Percentiles rank a stretch among this genome's conserved stretches.
Evolutionary conservation across 1,139 yeast genomes (phyloP).

Genomic region (Yamadazyma dushanensis): DNA sequence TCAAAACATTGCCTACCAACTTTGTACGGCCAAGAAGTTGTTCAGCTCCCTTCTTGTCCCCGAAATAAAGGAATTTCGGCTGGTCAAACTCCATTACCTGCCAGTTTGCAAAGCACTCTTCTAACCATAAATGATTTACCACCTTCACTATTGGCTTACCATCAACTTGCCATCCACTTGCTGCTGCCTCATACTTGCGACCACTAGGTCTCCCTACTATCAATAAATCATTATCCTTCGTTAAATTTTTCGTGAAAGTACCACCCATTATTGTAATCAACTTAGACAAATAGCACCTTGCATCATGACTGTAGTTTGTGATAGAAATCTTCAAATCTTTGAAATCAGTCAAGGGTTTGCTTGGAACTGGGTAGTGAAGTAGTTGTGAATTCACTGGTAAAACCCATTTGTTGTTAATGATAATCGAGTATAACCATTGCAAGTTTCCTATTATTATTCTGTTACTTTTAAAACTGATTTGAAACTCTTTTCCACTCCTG

Average conservation of each 20-base stretch:
- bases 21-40: constrained; percentile 53
- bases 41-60: constrained; percentile 37
- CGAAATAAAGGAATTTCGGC: constrained; percentile 43
- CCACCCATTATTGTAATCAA: constrained; percentile 78
- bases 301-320: constrained; percentile 84
- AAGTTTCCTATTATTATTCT: constrained; percentile 59
- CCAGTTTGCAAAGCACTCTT: constrained; percentile 72
- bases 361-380: constrained; percentile 72
- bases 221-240: constrained; percentile 67
- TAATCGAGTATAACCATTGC: constrained; percentile 72
- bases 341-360: constrained; percentile 52
- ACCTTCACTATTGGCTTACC: constrained; percentile 44
- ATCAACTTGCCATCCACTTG: constrained; percentile 49
- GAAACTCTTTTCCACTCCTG: constrained; percentile 55
- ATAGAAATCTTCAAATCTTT: constrained; percentile 57
- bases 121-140: constrained; percentile 89
- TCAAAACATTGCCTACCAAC: constrained; percentile 40
- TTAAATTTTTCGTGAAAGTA: constrained; percentile 66
- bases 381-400: constrained; percentile 56
- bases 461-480: constrained; percentile 23
- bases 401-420: constrained; percentile 55
- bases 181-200: constrained; percentile 72
- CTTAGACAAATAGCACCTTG: constrained; percentile 66
- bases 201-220: constrained; percentile 72
- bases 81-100: constrained; percentile 41